Evolutionary conservation across 768 basidiomycete genomes (phyloP).

Genomic region (Tricholoma matsutake): DNA sequence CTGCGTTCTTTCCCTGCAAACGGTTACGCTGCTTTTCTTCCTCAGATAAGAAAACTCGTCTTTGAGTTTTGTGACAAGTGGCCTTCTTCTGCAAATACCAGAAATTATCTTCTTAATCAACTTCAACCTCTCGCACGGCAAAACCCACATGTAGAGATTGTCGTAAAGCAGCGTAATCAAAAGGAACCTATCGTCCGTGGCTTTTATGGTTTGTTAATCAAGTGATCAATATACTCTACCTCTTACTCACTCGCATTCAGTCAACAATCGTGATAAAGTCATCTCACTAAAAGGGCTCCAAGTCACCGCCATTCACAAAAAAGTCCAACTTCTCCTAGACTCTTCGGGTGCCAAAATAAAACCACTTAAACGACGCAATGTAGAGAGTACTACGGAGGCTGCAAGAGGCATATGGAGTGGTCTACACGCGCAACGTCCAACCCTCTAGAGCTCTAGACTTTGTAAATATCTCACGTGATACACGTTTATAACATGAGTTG

Average conservation of each 20-base stretch:
- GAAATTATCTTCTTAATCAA: slow-evolving; percentile 63
- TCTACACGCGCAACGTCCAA: slow-evolving; percentile 71
- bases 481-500: slow-evolving; percentile 12
- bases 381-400: slow-evolving; percentile 78
- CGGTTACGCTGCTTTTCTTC: slow-evolving; percentile 70
- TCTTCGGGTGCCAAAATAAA: slow-evolving; percentile 86
- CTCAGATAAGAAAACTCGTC: slow-evolving; percentile 81
- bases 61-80: slow-evolving; percentile 86
- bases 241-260: slow-evolving; percentile 27
- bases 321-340: slow-evolving; percentile 81
- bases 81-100: slow-evolving; percentile 70
- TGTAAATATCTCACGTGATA: slow-evolving; percentile 30
- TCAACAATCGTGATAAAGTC: slow-evolving; percentile 87
- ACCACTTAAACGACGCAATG: slow-evolving; percentile 68
- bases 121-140: slow-evolving; percentile 61
- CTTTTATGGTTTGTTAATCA: slow-evolving; percentile 62
- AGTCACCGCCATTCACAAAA: slow-evolving; percentile 69
- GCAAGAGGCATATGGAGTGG: slow-evolving; percentile 91
- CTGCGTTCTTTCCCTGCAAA: slow-evolving; percentile 64
- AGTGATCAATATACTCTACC: slow-evolving; percentile 8
- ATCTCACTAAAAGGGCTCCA: slow-evolving; percentile 75
- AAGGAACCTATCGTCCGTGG: slow-evolving; percentile 81
- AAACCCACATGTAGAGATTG: slow-evolving; percentile 84
- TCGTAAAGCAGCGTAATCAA: slow-evolving; percentile 71
- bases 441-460: slow-evolving; percentile 30